Evolutionary conservation across 2,329 filamentous ascomycete genomes (phyloP).

Genomic region (Aplosporella prunicola): DNA sequence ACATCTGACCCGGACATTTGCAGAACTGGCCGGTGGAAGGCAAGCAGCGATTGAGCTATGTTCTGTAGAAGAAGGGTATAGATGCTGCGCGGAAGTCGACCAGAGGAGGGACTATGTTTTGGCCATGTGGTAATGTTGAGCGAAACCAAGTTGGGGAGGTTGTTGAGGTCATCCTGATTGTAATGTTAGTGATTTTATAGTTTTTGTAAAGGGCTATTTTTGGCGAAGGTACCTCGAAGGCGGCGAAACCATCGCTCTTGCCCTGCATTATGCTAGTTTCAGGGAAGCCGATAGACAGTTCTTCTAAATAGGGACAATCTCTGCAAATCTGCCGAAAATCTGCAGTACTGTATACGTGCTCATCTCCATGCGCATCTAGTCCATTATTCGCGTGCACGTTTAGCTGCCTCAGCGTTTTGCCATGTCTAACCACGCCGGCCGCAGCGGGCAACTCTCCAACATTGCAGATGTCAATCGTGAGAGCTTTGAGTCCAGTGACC

Average conservation of each 20-base stretch:
- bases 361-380: slow-evolving; percentile 35
- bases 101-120: slow-evolving; percentile 31
- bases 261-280: slow-evolving; percentile 33
- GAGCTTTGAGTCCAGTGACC: slow-evolving; percentile 34
- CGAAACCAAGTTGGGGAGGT: slow-evolving; percentile 34
- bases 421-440: slow-evolving; percentile 36
- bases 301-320: slow-evolving; percentile 34
- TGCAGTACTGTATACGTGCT: slow-evolving; percentile 34
- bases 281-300: slow-evolving; percentile 40
- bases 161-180: slow-evolving; percentile 25
- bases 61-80: slow-evolving; percentile 38
- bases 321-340: slow-evolving; percentile 39
- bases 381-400: slow-evolving; percentile 34
- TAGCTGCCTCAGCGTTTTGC: slow-evolving; percentile 35
- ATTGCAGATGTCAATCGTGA: slow-evolving; percentile 36
- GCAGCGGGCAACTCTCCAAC: slow-evolving; percentile 33
- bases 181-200: too few relatives aligned
- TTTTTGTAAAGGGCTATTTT: too few relatives aligned
- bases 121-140: slow-evolving; percentile 43
- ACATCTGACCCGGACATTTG: too few relatives aligned
- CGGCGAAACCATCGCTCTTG: slow-evolving; percentile 34
- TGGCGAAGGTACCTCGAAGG: slow-evolving; percentile 29
- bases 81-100: slow-evolving; percentile 32
- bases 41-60: slow-evolving; percentile 24
- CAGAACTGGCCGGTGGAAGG: slow-evolving; percentile 9